Evolutionary conservation across 2,329 filamentous ascomycete species (phyloP).

Genomic region (Coniosporium tulheliwenetii): DNA sequence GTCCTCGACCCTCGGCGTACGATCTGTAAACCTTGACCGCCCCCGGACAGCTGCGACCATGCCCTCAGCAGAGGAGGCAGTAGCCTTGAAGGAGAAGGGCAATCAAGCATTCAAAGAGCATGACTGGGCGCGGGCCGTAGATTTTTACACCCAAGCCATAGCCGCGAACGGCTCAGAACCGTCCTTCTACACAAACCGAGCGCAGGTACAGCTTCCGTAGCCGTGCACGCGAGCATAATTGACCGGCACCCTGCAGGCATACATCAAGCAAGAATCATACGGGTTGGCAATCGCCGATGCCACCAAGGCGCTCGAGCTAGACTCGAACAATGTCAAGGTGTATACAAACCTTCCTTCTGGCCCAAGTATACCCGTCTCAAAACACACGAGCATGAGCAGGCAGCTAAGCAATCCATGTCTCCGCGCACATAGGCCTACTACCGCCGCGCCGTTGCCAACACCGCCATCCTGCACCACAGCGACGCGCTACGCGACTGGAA

Average conservation of each 20-base stretch:
- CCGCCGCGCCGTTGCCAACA: constrained; percentile 78
- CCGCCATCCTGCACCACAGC: constrained; percentile 75
- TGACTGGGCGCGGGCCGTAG: constrained; percentile 70
- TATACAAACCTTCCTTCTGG: not conserved
- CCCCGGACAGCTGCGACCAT: constrained; percentile 9
- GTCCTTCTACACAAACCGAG: constrained; percentile 86
- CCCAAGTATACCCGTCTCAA: constrained; percentile 8
- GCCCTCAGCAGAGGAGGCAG: constrained; percentile 48
- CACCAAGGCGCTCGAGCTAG: constrained; percentile 77
- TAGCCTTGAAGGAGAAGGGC: constrained; percentile 79
- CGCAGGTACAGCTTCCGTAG: constrained; percentile 54
- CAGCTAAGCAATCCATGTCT: not conserved
- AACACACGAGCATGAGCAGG: not conserved
- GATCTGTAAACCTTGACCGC: too few relatives aligned
- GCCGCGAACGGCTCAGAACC: constrained; percentile 68
- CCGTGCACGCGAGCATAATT: not conserved
- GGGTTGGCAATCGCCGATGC: constrained; percentile 87
- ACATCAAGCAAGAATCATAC: constrained; percentile 92
- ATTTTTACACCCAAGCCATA: constrained; percentile 79
- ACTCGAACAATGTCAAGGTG: constrained; percentile 79
- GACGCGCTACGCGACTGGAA: constrained; percentile 89
- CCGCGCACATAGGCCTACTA: constrained; percentile 60
- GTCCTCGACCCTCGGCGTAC: too few relatives aligned
- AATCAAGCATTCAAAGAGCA: constrained; percentile 84
- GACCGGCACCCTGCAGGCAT: constrained; percentile 40